Percentiles rank a stretch among this genome's conserved stretches.
Evolutionary conservation across 1,139 yeast species (phyloP).

Genomic region (Blastobotrys raffinosifermentans): DNA sequence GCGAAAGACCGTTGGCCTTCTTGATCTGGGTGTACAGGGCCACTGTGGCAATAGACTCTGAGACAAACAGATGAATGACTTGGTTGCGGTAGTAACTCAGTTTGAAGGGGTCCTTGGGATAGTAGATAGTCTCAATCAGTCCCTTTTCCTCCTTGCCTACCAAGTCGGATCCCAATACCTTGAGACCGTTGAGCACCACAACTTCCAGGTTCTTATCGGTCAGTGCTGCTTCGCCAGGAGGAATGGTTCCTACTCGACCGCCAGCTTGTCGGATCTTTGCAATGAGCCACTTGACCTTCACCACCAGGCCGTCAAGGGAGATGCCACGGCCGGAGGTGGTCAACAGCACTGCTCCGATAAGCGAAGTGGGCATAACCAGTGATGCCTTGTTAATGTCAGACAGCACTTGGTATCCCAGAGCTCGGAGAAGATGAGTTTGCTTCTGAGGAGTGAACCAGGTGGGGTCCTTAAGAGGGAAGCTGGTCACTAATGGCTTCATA

Average conservation of each 20-base stretch:
- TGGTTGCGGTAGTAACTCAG: constrained; percentile 41
- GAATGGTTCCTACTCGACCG: constrained; percentile 36
- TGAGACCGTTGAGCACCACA: constrained; percentile 35
- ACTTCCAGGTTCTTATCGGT: constrained; percentile 26
- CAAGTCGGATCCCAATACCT: constrained; percentile 36
- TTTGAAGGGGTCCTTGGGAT: constrained; percentile 38
- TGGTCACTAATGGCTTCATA: constrained; percentile 6
- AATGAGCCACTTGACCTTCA: constrained; percentile 35
- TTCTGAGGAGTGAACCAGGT: constrained; percentile 15
- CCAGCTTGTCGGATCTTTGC: constrained; percentile 33
- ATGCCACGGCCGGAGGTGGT: constrained; percentile 37
- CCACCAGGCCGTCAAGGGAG: constrained; percentile 30
- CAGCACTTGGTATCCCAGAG: constrained; percentile 38
- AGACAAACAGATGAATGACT: constrained; percentile 38
- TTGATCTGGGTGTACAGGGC: constrained; percentile 30
- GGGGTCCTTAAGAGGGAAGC: constrained; percentile 12
- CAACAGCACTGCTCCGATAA: constrained; percentile 38
- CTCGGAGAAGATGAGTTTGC: constrained; percentile 29
- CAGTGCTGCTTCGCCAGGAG: constrained; percentile 14
- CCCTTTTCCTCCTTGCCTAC: constrained; percentile 33
- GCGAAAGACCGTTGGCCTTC: constrained; percentile 19
- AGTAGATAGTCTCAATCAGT: constrained; percentile 36
- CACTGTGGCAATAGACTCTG: constrained; percentile 37
- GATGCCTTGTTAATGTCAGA: constrained; percentile 38
- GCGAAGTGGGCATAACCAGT: constrained; percentile 41